Evolutionary conservation across 495 filamentous ascomycete species (phyloP).

Genomic region (Neurospora intermedia): DNA sequence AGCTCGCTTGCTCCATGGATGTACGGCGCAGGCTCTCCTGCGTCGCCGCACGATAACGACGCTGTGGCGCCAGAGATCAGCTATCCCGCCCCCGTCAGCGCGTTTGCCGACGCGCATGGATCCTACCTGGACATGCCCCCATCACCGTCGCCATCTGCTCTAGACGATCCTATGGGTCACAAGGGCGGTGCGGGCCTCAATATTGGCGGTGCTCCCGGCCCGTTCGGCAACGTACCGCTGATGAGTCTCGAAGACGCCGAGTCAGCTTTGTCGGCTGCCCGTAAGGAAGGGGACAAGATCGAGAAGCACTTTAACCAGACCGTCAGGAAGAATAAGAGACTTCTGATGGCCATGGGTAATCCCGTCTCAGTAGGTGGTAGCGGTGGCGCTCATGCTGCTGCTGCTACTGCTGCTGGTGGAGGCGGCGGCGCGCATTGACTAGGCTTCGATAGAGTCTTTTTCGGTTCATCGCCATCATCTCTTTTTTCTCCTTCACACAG

Average conservation of each 20-base stretch:
- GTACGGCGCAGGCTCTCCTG: slow-evolving; percentile 20
- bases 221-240: slow-evolving; percentile 37
- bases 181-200: neutral
- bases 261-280: slow-evolving; percentile 40
- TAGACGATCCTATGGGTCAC: neutral
- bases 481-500: neutral
- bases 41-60: slow-evolving; percentile 8
- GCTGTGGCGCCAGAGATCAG: slow-evolving; percentile 21
- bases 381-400: neutral
- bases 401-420: neutral
- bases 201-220: slow-evolving; percentile 5
- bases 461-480: neutral
- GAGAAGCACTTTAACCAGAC: slow-evolving; percentile 56
- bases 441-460: slow-evolving; percentile 1
- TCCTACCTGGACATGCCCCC: neutral
- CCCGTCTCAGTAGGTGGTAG: neutral
- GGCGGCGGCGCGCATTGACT: slow-evolving; percentile 23
- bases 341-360: slow-evolving; percentile 16
- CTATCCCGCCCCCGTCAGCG: slow-evolving; percentile 20
- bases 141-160: neutral
- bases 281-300: slow-evolving; percentile 56
- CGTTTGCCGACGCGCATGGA: slow-evolving; percentile 6
- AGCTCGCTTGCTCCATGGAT: slow-evolving; percentile 35
- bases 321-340: slow-evolving; percentile 49
- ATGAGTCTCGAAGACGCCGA: slow-evolving; percentile 54